Conservation (phyloP, 768 basidiomycete species). For the Sutorius australiensis region DNA sequence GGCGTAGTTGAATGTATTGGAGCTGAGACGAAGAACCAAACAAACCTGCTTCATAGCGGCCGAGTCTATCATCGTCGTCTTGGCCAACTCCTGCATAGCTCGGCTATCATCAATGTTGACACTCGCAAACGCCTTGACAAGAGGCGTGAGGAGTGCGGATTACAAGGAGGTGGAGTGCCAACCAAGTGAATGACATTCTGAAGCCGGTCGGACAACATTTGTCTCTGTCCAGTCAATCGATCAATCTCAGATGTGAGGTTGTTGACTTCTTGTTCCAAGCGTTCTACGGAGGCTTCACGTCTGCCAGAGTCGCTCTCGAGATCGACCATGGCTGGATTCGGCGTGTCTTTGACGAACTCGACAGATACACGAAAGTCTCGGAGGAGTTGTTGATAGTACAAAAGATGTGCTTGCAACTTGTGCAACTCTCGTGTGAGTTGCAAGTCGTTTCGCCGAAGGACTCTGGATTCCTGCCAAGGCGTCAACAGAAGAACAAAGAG, state of each 20-base stretch:
- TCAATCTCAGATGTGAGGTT: constrained; percentile 49
- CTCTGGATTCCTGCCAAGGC: constrained; percentile 41
- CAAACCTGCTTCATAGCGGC: constrained; percentile 35
- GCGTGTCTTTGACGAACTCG: constrained; percentile 43
- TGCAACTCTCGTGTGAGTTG: constrained; percentile 52
- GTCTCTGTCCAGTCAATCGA: constrained; percentile 37
- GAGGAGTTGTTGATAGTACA: constrained; percentile 53
- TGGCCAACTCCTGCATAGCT: constrained; percentile 48
- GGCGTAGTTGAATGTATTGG: constrained; percentile 15
- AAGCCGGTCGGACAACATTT: constrained; percentile 32
- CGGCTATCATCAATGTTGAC: constrained; percentile 54
- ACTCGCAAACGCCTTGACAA: constrained; percentile 50
- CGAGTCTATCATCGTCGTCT: constrained; percentile 41
- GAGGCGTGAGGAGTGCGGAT: background rate
- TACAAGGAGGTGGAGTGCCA: background rate
- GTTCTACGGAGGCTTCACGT: constrained; percentile 23
- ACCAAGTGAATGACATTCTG: constrained; percentile 35
- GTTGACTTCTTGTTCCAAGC: constrained; percentile 47
- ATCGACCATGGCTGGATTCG: constrained; percentile 45
- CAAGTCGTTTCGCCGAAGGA: constrained; percentile 40
- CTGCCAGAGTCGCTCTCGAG: constrained; percentile 7
- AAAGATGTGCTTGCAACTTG: constrained; percentile 53
- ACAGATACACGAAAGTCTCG: constrained; percentile 51
- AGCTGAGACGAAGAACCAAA: background rate
- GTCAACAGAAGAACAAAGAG: background rate